phyloP scores from a whole-genome alignment of 805 yeast species.

The Kazachstania taianensis region DNA sequence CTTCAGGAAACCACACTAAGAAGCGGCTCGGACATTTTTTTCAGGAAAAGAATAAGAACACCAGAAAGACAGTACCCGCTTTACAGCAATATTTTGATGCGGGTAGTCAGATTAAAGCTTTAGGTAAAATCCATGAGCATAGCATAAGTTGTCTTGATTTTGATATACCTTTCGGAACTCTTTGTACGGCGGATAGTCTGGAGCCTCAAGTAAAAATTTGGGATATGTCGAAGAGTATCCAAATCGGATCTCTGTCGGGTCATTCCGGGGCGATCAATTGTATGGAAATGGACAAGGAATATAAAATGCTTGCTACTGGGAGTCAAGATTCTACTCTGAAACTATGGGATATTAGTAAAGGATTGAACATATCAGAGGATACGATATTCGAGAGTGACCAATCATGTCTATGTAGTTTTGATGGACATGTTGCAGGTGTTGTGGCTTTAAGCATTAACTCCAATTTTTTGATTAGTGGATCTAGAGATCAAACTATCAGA shows the following conservation, averaged over 20 bases:
- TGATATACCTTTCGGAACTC: constrained; percentile 62
- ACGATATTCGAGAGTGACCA: constrained; percentile 6
- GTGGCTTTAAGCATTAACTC: constrained; percentile 51
- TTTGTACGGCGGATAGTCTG: constrained; percentile 61
- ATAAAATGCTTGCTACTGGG: constrained; percentile 39
- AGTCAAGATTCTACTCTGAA: constrained; percentile 53
- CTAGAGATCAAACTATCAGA: constrained; percentile 59
- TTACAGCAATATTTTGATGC: constrained; percentile 54
- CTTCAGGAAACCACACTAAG: no score
- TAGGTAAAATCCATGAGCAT: constrained; percentile 42
- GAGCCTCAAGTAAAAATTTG: constrained; percentile 76
- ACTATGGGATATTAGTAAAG: constrained; percentile 43
- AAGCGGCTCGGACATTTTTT: constrained; percentile 17
- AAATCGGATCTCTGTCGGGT: constrained; percentile 45
- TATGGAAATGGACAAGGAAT: constrained; percentile 44
- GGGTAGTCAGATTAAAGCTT: constrained; percentile 42
- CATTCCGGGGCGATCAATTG: constrained; percentile 51
- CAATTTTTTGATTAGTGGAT: constrained; percentile 52
- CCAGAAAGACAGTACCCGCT: constrained; percentile 48
- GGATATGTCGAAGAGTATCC: constrained; percentile 57
- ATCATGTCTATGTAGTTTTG: constrained; percentile 40
- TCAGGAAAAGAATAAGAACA: constrained; percentile 21
- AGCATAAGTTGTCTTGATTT: constrained; percentile 51
- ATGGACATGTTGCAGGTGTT: constrained; percentile 57
- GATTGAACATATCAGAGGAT: neutral